A percentile compares a stretch with the other conserved stretches of the same genome.
Evolutionary conservation across 2,329 filamentous ascomycete genomes (phyloP).

Genomic region (Cladosporium sphaerospermum): DNA sequence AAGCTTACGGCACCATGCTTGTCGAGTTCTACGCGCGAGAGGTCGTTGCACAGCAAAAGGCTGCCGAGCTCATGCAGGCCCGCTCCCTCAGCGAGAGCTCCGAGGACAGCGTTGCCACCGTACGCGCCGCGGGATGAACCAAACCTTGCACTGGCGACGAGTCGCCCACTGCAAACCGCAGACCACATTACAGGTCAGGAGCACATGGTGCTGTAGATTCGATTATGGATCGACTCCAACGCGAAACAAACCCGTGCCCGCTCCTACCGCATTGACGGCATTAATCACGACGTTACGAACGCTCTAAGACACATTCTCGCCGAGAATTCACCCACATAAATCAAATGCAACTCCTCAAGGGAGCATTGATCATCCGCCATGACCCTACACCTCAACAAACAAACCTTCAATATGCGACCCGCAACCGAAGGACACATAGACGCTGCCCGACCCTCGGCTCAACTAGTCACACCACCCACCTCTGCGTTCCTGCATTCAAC

Average conservation of each 20-base stretch:
- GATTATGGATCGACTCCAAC: neutral
- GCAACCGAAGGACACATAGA: too few species aligned
- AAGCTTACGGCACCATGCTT: slow-evolving; percentile 96
- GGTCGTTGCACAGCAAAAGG: slow-evolving; percentile 61
- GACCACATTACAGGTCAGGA: too few species aligned
- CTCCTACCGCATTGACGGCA: neutral
- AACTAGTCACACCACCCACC: neutral
- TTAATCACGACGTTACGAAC: neutral
- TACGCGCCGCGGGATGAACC: slow-evolving; percentile 17
- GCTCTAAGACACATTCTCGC: too few species aligned
- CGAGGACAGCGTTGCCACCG: slow-evolving; percentile 26
- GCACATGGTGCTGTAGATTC: too few species aligned
- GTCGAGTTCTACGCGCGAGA: slow-evolving; percentile 97
- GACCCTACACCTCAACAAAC: too few species aligned
- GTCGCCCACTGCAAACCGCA: too few species aligned
- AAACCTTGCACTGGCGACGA: neutral
- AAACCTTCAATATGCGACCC: too few species aligned
- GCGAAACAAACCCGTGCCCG: too few species aligned
- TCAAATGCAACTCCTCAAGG: too few species aligned
- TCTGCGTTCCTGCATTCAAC: neutral
- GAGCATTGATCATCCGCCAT: too few species aligned
- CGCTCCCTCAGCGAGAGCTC: slow-evolving; percentile 29
- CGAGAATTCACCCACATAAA: too few species aligned
- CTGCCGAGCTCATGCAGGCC: slow-evolving; percentile 22
- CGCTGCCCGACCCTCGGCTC: too few species aligned